phyloP scores from a whole-genome alignment of 345 rosid genomes.

The Arabis hirsuta region DNA sequence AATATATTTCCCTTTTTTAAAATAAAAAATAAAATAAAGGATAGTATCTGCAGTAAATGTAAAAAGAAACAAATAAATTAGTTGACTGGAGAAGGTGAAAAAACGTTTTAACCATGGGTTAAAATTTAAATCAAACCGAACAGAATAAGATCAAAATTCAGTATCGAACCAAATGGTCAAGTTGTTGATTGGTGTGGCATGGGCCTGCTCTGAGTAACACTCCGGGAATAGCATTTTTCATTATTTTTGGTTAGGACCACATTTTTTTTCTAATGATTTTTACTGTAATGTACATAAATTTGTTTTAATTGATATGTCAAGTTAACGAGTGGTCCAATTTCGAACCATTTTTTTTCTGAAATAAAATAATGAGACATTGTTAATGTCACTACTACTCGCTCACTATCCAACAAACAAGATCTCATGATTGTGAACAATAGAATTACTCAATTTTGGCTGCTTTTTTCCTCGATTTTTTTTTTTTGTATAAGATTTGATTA shows the following conservation, averaged over 20 bases:
- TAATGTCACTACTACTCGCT: background rate
- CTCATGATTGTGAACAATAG: background rate
- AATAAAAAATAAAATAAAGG: background rate
- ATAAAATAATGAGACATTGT: background rate
- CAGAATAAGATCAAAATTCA: background rate
- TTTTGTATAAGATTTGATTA: background rate
- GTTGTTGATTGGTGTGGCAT: conserved; percentile 34
- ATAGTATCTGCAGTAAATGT: background rate
- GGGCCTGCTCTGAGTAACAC: conserved; percentile 28
- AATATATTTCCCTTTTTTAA: background rate
- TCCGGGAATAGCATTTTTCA: conserved; percentile 22
- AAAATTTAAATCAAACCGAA: background rate
- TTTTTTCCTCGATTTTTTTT: too few relatives aligned
- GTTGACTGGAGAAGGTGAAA: background rate
- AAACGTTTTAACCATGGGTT: background rate
- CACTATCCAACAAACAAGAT: conserved; percentile 33
- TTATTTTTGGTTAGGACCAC: conserved; percentile 30
- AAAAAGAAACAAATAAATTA: conserved; percentile 7
- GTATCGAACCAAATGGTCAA: conserved; percentile 21
- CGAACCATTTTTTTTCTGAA: background rate
- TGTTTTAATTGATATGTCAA: background rate
- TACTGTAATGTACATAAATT: background rate
- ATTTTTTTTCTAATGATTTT: background rate
- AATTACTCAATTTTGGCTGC: background rate
- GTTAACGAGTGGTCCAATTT: conserved; percentile 23